phyloP scores from a whole-genome alignment of 2,329 filamentous ascomycete species.

The Fusarium drepaniforme region DNA sequence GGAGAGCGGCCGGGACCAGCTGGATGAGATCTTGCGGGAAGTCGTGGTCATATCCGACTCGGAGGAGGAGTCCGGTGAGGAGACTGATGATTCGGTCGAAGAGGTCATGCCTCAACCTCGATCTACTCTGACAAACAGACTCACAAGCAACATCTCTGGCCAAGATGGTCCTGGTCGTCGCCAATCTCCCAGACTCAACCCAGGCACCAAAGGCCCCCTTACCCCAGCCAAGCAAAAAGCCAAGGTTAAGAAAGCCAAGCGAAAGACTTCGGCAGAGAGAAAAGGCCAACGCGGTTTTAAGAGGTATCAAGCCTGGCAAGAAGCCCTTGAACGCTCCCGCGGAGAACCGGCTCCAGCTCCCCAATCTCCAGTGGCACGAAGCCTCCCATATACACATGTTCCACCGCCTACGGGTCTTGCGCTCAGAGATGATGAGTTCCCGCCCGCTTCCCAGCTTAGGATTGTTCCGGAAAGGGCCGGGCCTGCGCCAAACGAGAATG shows the following conservation, averaged over 20 bases:
- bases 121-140: constrained; percentile 14
- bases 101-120: constrained; percentile 28
- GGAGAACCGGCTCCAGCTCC: constrained; percentile 19
- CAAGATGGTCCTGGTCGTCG: constrained; percentile 28
- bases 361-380: constrained; percentile 24
- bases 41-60: constrained; percentile 75
- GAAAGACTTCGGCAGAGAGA: constrained; percentile 44
- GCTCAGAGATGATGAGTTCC: constrained; percentile 29
- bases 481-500: constrained; percentile 42
- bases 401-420: constrained; percentile 15
- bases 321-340: constrained; percentile 49
- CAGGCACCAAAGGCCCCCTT: constrained; percentile 18
- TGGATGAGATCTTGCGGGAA: constrained; percentile 75
- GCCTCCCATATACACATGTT: constrained; percentile 21
- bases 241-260: constrained; percentile 45
- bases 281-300: constrained; percentile 60
- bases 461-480: constrained; percentile 32
- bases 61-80: constrained; percentile 59
- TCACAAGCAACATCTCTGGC: constrained; percentile 21
- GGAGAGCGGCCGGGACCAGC: constrained; percentile 75
- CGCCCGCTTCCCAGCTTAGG: constrained; percentile 34
- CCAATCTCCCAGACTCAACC: constrained; percentile 32
- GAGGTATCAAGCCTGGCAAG: constrained; percentile 60
- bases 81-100: constrained; percentile 50
- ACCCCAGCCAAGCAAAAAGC: constrained; percentile 36